Evolutionary conservation across 257 asterid species (phyloP).

Genomic region (Catharanthus roseus): DNA sequence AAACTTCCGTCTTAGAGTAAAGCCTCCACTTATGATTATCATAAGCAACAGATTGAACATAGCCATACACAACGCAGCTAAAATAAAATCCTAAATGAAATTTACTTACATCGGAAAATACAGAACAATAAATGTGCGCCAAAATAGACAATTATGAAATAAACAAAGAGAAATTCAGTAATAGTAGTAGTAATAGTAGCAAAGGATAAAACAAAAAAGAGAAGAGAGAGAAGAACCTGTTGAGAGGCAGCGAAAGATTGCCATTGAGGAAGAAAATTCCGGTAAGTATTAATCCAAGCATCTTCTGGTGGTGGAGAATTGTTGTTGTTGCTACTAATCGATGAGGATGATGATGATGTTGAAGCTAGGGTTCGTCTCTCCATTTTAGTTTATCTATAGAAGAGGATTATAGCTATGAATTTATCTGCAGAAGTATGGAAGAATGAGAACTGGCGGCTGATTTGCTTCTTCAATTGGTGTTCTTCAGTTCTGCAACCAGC

Average conservation of each 20-base stretch:
- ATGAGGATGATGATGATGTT: conserved; percentile 50
- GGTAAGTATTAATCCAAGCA: conserved; percentile 61
- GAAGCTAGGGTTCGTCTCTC: conserved; percentile 79
- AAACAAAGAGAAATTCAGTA: not conserved
- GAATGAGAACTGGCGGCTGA: not conserved
- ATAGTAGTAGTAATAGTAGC: not conserved
- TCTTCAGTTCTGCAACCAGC: not conserved
- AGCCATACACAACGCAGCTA: not conserved
- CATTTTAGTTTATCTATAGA: conserved; percentile 32
- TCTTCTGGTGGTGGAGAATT: conserved; percentile 67
- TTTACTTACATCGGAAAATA: not conserved
- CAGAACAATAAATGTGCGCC: not conserved
- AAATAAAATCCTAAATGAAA: not conserved
- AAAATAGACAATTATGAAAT: not conserved
- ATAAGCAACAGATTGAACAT: not conserved
- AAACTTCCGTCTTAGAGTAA: not conserved
- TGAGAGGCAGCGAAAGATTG: conserved; percentile 40
- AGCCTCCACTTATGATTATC: not conserved
- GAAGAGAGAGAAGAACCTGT: conserved; percentile 33
- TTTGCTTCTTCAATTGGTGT: not conserved
- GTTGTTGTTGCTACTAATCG: conserved; percentile 20
- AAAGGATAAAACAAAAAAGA: no score
- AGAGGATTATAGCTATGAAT: not conserved
- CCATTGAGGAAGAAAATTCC: conserved; percentile 58
- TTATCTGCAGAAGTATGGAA: not conserved